These are phyloP conservation scores for Penicillium odoratum DNA, from an alignment of 495 filamentous ascomycete genomes.

Conservation along the genomic window DNA sequence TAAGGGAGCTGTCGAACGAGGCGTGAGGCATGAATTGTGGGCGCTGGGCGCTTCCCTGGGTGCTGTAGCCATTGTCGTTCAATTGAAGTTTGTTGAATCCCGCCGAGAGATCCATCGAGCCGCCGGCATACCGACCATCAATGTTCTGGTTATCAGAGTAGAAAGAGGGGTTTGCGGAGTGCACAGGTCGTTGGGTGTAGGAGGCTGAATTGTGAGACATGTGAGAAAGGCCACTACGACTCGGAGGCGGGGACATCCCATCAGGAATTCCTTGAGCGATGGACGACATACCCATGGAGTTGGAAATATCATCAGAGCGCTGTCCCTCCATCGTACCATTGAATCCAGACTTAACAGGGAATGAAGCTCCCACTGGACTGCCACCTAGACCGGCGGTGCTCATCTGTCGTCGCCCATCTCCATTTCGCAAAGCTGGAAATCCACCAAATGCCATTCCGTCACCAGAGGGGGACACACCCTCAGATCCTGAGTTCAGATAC, in stretches of 20 bases:
- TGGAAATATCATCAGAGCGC: constrained; percentile 31
- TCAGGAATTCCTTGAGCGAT: constrained; percentile 34
- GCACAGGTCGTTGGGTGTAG: constrained; percentile 34
- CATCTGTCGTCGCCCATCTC: constrained; percentile 34
- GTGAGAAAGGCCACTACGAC: constrained; percentile 36
- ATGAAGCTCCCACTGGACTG: constrained; percentile 32
- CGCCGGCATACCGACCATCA: constrained; percentile 31
- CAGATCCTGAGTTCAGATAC: constrained; percentile 35
- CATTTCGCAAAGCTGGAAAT: constrained; percentile 31
- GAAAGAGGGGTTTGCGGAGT: constrained; percentile 41
- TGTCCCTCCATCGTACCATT: constrained; percentile 29
- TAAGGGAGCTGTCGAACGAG: constrained; percentile 35
- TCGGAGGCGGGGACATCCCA: constrained; percentile 28
- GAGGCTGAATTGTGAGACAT: constrained; percentile 43
- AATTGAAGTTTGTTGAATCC: constrained; percentile 39
- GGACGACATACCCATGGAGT: constrained; percentile 29
- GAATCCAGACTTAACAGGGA: constrained; percentile 34
- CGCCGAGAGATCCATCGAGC: constrained; percentile 34
- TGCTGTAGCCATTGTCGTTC: constrained; percentile 28
- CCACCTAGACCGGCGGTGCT: constrained; percentile 32
- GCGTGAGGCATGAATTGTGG: constrained; percentile 32
- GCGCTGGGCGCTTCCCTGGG: constrained; percentile 26
- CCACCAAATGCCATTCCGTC: constrained; percentile 36
- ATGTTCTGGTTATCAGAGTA: constrained; percentile 42
- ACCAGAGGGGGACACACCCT: constrained; percentile 37